Evolutionary conservation across 1,284 basidiomycete genomes (phyloP).

Genomic region (Ceratobasidium sp.): DNA sequence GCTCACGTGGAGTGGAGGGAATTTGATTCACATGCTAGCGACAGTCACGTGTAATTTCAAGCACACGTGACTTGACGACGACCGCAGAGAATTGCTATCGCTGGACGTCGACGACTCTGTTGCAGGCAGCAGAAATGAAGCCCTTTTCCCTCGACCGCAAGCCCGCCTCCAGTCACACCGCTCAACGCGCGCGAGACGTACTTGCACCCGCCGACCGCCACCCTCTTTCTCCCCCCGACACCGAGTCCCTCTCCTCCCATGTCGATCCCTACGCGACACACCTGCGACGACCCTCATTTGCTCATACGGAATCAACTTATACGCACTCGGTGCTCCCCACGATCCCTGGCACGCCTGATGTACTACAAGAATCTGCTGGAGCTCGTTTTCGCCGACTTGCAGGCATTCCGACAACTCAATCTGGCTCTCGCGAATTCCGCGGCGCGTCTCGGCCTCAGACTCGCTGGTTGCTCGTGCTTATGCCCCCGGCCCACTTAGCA

Average conservation of each 20-base stretch:
- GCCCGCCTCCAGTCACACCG: background rate
- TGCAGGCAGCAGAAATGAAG: slow-evolving; percentile 43
- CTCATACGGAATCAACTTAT: slow-evolving; percentile 15
- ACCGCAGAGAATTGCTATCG: background rate
- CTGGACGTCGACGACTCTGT: slow-evolving; percentile 36
- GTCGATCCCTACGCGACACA: slow-evolving; percentile 21
- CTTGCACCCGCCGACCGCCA: slow-evolving; percentile 16
- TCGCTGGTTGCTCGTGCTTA: slow-evolving; percentile 73
- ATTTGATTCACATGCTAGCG: background rate
- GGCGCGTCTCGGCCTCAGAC: slow-evolving; percentile 35
- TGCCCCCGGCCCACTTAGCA: slow-evolving; percentile 72
- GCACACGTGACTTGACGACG: background rate
- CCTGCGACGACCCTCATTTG: slow-evolving; percentile 23
- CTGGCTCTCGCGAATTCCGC: slow-evolving; percentile 24
- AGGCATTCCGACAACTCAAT: slow-evolving; percentile 14
- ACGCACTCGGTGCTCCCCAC: slow-evolving; percentile 15
- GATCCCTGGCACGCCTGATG: slow-evolving; percentile 31
- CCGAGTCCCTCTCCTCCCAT: slow-evolving; percentile 34
- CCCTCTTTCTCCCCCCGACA: slow-evolving; percentile 36
- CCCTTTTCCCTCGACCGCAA: slow-evolving; percentile 31
- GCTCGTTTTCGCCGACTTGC: slow-evolving; percentile 31
- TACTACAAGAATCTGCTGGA: slow-evolving; percentile 16
- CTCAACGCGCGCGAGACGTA: slow-evolving; percentile 1
- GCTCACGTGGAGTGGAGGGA: slow-evolving; percentile 10
- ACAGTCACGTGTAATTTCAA: too few relatives aligned